Evolutionary conservation across 192 early-diverging fungal genomes (phyloP).

Genomic region (Entrophospora sp.): DNA sequence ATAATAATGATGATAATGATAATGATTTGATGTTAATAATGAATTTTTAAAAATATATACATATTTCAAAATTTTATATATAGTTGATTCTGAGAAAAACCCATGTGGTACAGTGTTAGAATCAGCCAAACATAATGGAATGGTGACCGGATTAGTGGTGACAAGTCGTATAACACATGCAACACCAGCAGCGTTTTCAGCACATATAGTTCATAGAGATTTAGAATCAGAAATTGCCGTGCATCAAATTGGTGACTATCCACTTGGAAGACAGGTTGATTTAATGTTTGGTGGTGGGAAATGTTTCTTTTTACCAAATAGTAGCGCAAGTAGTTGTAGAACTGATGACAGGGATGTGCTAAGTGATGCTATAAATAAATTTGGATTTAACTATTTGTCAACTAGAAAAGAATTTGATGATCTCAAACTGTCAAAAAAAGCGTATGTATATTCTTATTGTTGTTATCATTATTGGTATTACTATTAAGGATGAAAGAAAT

Average conservation of each 20-base stretch:
- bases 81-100: conserved; percentile 45
- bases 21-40: no score
- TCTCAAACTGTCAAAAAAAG: conserved; percentile 22
- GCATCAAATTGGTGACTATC: conserved; percentile 85
- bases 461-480: no score
- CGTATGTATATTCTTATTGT: no score
- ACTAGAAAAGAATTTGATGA: conserved; percentile 52
- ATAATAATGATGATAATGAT: no score
- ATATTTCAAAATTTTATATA: no score
- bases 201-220: conserved; percentile 73
- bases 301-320: conserved; percentile 78
- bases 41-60: no score
- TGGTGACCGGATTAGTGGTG: conserved; percentile 82
- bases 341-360: conserved; percentile 62
- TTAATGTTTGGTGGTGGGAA: conserved; percentile 85
- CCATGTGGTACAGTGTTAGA: conserved; percentile 94
- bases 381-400: conserved; percentile 54
- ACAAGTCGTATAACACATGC: conserved; percentile 97
- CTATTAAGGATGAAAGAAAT: no score
- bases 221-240: conserved; percentile 80
- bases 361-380: conserved; percentile 36
- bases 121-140: conserved; percentile 74
- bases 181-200: conserved; percentile 66
- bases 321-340: conserved; percentile 59
- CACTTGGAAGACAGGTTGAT: conserved; percentile 75